Conservation (phyloP, 2,329 filamentous ascomycete species). For the Aspergillus bombycis region DNA sequence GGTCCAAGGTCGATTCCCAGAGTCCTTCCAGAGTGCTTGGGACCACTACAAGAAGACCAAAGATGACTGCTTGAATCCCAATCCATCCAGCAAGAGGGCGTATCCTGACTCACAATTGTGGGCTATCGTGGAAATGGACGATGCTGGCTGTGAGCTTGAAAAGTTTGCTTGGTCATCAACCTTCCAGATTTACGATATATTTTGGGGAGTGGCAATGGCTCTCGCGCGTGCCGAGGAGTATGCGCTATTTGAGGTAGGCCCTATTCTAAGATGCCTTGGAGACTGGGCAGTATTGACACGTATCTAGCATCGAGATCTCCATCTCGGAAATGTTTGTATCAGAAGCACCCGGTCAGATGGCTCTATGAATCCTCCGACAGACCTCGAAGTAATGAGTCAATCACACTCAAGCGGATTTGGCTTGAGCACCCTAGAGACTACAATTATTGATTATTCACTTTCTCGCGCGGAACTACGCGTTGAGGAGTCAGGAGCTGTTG, state of each 20-base stretch:
- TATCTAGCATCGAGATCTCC: slow-evolving; percentile 62
- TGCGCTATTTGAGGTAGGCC: slow-evolving; percentile 58
- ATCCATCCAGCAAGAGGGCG: slow-evolving; percentile 56
- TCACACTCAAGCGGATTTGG: slow-evolving; percentile 49
- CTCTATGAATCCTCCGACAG: slow-evolving; percentile 37
- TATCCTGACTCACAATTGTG: slow-evolving; percentile 62
- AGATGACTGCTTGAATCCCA: slow-evolving; percentile 57
- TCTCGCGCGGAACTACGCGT: slow-evolving; percentile 59
- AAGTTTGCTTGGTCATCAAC: slow-evolving; percentile 46
- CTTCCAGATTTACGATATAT: slow-evolving; percentile 63
- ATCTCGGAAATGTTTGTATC: slow-evolving; percentile 69
- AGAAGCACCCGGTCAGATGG: slow-evolving; percentile 37
- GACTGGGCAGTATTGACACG: slow-evolving; percentile 13
- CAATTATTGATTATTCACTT: slow-evolving; percentile 70
- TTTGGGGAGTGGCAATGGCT: slow-evolving; percentile 67
- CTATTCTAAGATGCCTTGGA: no score
- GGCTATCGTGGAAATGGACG: slow-evolving; percentile 68
- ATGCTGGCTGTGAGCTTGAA: slow-evolving; percentile 63
- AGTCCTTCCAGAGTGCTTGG: slow-evolving; percentile 53
- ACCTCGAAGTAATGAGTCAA: slow-evolving; percentile 33
- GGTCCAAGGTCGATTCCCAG: slow-evolving; percentile 59
- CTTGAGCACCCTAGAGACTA: slow-evolving; percentile 61
- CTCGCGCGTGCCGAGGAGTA: slow-evolving; percentile 64
- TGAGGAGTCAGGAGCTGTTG: slow-evolving; percentile 26
- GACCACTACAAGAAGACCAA: slow-evolving; percentile 43